Evolutionary conservation across 768 basidiomycete species (phyloP), one percentile per base, ranked within the genome.

Genomic region (Boletellus ananas): DNA sequence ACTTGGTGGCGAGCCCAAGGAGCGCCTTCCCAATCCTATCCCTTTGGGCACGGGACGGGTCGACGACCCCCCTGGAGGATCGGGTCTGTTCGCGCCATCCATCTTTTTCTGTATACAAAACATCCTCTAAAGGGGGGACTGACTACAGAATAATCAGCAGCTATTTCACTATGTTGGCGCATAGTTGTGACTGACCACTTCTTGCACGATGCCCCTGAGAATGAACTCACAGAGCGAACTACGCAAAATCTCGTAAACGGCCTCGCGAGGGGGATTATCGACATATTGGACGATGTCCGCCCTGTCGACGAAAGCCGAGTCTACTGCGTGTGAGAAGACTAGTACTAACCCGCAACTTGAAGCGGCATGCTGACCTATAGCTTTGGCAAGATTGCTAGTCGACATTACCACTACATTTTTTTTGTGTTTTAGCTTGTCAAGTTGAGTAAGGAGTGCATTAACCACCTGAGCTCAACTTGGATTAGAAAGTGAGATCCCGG

Each of bases 391-490:
- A 69, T 98, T 99, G 49, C 93, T 95, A 1, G 96, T 99, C 6
- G 96, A 85, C 85, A 99, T 89, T 20, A 99, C 86, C 20, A 98
- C 73, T 2, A 94, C 93, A 62, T 99, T 99, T 71, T 90, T 95
- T 43, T 83, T 80, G 57, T 91, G 87, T 64, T 89, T 92, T 16
- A 99, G 74, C 67, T 94, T 96, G 73, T 99, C 96, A 7, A 99
- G 78, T 70, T 98, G 95, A 0, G 96, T 98, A 9, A 99, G 75
- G 3, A 99, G 80, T 0, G 96, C 96, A 66, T 98, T 98, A 38
- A 99, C 96, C 16, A 98, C 95, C 94, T 97, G 61, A 7, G 42
- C 49, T 25, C n/a, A 42, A 20, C 44, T n/a, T 20, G 31, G 18
- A 21, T 50, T 17, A 49, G 6, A 21, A 27, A 13, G n/a, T 36